Percentiles rank a stretch among this genome's conserved stretches.
These are phyloP conservation scores for Tilletia indica DNA, from an alignment of 1,284 basidiomycete genomes.

Conservation along the genomic window DNA sequence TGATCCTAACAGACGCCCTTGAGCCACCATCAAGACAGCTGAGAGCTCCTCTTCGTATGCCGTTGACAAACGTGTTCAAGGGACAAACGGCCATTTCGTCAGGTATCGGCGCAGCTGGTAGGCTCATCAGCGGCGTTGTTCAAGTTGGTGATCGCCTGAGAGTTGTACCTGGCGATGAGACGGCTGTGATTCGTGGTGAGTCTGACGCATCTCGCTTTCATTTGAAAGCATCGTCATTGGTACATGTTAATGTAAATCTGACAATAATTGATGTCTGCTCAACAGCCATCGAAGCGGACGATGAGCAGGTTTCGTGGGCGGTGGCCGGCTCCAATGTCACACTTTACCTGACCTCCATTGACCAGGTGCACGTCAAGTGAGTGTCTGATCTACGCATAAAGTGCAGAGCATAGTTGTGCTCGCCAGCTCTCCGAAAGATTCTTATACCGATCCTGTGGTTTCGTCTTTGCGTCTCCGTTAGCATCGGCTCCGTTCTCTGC, in stretches of 20 bases:
- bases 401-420: not conserved
- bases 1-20: slow-evolving; percentile 65
- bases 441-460: not conserved
- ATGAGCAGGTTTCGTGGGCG: slow-evolving; percentile 77
- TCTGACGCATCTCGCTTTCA: slow-evolving; percentile 5
- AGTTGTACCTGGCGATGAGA: slow-evolving; percentile 88
- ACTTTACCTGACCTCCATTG: slow-evolving; percentile 77
- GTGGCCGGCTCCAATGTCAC: slow-evolving; percentile 86
- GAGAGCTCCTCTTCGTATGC: slow-evolving; percentile 75
- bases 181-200: slow-evolving; percentile 75
- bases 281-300: slow-evolving; percentile 83
- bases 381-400: slow-evolving; percentile 15
- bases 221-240: not conserved
- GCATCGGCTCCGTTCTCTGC: slow-evolving; percentile 85
- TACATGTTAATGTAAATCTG: not conserved
- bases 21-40: slow-evolving; percentile 75
- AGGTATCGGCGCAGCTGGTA: slow-evolving; percentile 79
- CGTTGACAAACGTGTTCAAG: slow-evolving; percentile 92
- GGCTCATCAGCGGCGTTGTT: slow-evolving; percentile 80
- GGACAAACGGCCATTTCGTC: slow-evolving; percentile 69
- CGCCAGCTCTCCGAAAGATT: not conserved
- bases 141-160: slow-evolving; percentile 86
- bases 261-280: not conserved
- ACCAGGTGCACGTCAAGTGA: slow-evolving; percentile 72
- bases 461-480: slow-evolving; percentile 32